These are phyloP conservation scores for Kwoniella sp. DNA, from an alignment of 768 basidiomycete genomes.

Conservation along the genomic window DNA sequence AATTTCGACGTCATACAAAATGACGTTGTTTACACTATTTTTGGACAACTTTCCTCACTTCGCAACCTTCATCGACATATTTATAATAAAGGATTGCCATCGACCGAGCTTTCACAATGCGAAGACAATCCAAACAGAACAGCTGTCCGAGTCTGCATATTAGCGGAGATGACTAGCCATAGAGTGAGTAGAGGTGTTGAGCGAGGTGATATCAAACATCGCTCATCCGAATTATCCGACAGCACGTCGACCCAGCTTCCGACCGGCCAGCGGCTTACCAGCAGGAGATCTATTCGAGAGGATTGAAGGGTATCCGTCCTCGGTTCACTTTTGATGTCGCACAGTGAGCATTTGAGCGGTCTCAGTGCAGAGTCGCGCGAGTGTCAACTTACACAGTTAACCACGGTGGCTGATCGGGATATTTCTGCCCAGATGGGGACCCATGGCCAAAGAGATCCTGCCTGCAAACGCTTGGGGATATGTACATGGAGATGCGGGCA, in stretches of 20 bases:
- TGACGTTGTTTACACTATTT: slow-evolving; percentile 2
- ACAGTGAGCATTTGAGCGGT: background rate
- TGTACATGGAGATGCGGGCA: background rate
- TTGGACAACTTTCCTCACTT: background rate
- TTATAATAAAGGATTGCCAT: background rate
- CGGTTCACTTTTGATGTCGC: background rate
- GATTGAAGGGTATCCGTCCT: background rate
- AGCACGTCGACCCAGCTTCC: background rate
- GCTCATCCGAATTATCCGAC: background rate
- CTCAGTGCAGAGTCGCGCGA: too few species aligned
- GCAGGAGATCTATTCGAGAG: background rate
- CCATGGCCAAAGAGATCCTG: background rate
- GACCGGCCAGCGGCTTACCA: background rate
- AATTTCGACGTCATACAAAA: background rate
- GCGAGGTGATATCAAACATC: background rate
- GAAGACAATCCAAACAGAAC: background rate
- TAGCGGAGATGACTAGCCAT: background rate
- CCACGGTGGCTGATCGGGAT: too few species aligned
- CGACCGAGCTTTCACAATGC: background rate
- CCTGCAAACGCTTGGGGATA: slow-evolving; percentile 1
- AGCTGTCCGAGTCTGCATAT: background rate
- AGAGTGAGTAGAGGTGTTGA: background rate
- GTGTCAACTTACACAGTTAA: too few species aligned
- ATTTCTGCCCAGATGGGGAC: background rate
- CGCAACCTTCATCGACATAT: background rate